A percentile compares a stretch with the other conserved stretches of the same genome.
Conservation (phyloP, 75 land plant genomes). For the Chamaecyparis obtusa region DNA sequence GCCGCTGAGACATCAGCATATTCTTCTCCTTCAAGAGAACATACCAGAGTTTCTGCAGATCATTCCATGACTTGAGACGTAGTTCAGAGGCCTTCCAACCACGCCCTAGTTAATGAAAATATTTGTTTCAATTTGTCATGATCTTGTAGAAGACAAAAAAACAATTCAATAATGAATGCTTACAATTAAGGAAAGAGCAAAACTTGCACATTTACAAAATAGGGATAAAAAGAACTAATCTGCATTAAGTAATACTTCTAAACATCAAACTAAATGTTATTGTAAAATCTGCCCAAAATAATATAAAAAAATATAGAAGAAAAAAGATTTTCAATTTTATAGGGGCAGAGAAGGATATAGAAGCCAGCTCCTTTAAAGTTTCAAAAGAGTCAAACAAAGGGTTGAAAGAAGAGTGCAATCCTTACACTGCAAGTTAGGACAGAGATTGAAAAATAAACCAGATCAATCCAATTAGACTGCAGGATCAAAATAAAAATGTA, state of each 20-base stretch:
- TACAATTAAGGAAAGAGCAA: background rate
- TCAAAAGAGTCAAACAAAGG: background rate
- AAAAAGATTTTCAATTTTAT: too few species aligned
- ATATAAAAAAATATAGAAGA: too few species aligned
- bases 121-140: background rate
- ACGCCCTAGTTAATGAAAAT: constrained; percentile 48
- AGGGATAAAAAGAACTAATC: background rate
- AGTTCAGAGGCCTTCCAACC: constrained; percentile 92
- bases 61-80: constrained; percentile 95
- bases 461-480: background rate
- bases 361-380: background rate
- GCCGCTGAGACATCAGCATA: constrained; percentile 87
- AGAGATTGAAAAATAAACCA: background rate
- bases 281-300: background rate
- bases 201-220: background rate
- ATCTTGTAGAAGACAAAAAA: background rate
- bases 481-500: background rate
- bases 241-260: background rate
- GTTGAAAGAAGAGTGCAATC: background rate
- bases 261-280: background rate
- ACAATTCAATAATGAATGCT: background rate
- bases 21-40: constrained; percentile 91
- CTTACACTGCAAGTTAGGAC: background rate
- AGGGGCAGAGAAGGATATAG: too few species aligned
- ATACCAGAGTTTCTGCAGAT: constrained; percentile 92